Percentiles rank a stretch among this genome's conserved stretches.
These are phyloP conservation scores for Ophiocordyceps camponoti-floridani DNA, from an alignment of 2,329 filamentous ascomycete genomes.

Conservation along the genomic window DNA sequence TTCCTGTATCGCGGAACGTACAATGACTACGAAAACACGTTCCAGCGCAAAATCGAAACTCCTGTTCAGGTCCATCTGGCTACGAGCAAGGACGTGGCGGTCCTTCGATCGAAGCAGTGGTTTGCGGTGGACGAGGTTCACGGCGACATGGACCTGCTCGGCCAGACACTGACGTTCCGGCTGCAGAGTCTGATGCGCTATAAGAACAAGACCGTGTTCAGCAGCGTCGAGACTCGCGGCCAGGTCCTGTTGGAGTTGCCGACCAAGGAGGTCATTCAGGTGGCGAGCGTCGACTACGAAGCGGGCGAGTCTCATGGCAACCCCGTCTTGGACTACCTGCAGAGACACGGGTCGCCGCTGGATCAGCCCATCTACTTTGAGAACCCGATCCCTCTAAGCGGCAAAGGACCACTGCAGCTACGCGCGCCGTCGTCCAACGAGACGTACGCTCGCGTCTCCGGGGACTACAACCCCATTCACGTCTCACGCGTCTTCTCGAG, in stretches of 20 bases:
- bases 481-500: conserved; percentile 91
- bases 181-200: conserved; percentile 80
- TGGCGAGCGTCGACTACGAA: conserved; percentile 93
- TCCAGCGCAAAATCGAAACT: conserved; percentile 92
- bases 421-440: conserved; percentile 93
- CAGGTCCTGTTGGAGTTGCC: conserved; percentile 88
- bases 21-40: conserved; percentile 91
- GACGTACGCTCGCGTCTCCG: conserved; percentile 92
- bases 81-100: conserved; percentile 79
- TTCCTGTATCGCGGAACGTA: conserved; percentile 93
- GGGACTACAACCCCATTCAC: conserved; percentile 98
- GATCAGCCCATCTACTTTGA: conserved; percentile 96
- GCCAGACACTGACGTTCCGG: conserved; percentile 90
- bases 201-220: conserved; percentile 89
- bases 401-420: conserved; percentile 73
- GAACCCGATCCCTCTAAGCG: conserved; percentile 88
- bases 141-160: conserved; percentile 68
- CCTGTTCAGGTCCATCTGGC: conserved; percentile 83
- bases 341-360: conserved; percentile 78
- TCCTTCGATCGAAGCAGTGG: conserved; percentile 95
- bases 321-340: conserved; percentile 88
- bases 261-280: conserved; percentile 92
- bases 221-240: conserved; percentile 77
- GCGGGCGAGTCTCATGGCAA: conserved; percentile 85
- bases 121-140: conserved; percentile 60